Evolutionary conservation across 2,329 filamentous ascomycete species (phyloP), one percentile per base, ranked within the genome.

Genomic region (Cladobotryum mycophilum): DNA sequence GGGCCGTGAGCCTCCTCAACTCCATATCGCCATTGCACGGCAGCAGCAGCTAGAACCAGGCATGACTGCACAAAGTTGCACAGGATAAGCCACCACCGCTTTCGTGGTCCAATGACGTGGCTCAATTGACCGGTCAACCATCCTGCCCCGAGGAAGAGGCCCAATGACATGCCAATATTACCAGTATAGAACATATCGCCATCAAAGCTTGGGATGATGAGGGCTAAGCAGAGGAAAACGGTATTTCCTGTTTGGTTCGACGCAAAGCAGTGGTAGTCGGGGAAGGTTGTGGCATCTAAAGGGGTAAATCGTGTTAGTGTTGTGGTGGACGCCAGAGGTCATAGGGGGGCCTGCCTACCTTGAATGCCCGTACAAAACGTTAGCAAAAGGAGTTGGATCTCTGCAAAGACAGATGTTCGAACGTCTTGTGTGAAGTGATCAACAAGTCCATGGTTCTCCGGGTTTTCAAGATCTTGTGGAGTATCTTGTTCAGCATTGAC

Each of bases 191-290:
- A 81, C 60, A 72, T 67, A 17, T 74, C 67, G 41, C 71, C 69
- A 55, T 75, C 67, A 52, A 76, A 63, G 35, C 73, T 60, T 8
- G 78, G 75, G 30, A 76, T 58, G 35, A 77, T 66, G 50, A 82
- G 68, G 30, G 78, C 79, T 11, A 78, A 60, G 52, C 73, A 67
- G 8, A 84, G 70, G 58, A 85, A 77, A 45, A 84, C 75, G 2
- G 80, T 83, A 65, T 84, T 85, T 52, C 82, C 81, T 0, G 81
- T 85, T 60, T 85, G 80, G 62, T 84, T 84, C 30, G 79, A 82
- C 13, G 78, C 77, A 62, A 84, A 83, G 60, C 78, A 82, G 64
- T 76, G 74, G 63, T 79, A 84, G 60, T 82, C 78, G 18, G 77
- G 77, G 60, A 81, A 84, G 2, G 79, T 75, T 17, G 78, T 74